Conservation (phyloP, 2,329 filamentous ascomycete genomes). For the Neonectria sp. region DNA sequence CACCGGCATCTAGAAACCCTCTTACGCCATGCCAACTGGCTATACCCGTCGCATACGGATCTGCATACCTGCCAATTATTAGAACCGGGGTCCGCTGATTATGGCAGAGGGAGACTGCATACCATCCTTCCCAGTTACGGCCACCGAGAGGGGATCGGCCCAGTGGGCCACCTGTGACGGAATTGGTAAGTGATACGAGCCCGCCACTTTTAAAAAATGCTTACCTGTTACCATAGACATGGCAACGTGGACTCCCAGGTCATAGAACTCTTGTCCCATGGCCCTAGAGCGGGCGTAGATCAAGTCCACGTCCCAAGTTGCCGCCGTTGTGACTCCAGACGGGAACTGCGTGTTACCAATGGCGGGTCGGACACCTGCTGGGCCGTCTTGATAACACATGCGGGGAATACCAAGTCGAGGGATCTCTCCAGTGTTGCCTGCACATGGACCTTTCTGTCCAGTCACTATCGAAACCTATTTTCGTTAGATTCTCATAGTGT, state of each 20-base stretch:
- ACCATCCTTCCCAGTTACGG: slow-evolving; percentile 87
- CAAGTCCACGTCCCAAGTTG: neutral
- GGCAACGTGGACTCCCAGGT: neutral
- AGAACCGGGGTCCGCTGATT: neutral
- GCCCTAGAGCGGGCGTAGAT: neutral
- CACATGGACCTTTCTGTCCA: neutral
- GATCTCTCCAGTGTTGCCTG: neutral
- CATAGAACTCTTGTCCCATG: neutral
- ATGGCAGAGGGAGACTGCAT: neutral
- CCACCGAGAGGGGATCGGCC: slow-evolving; percentile 67
- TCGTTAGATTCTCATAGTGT: neutral
- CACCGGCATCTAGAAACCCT: slow-evolving; percentile 70
- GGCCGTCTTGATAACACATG: neutral
- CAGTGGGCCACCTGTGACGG: slow-evolving; percentile 4
- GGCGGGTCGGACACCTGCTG: neutral
- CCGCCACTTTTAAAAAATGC: neutral
- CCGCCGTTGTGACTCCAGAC: neutral
- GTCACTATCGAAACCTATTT: neutral
- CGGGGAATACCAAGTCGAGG: neutral
- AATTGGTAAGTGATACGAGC: neutral
- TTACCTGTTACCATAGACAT: neutral
- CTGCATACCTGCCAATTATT: slow-evolving; percentile 70
- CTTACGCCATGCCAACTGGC: slow-evolving; percentile 83
- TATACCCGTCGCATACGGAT: slow-evolving; percentile 87
- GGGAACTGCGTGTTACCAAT: neutral